Percentiles rank a stretch among this genome's conserved stretches.
phyloP scores from a whole-genome alignment of 2,329 filamentous ascomycete species.

The Sphaceloma murrayae region DNA sequence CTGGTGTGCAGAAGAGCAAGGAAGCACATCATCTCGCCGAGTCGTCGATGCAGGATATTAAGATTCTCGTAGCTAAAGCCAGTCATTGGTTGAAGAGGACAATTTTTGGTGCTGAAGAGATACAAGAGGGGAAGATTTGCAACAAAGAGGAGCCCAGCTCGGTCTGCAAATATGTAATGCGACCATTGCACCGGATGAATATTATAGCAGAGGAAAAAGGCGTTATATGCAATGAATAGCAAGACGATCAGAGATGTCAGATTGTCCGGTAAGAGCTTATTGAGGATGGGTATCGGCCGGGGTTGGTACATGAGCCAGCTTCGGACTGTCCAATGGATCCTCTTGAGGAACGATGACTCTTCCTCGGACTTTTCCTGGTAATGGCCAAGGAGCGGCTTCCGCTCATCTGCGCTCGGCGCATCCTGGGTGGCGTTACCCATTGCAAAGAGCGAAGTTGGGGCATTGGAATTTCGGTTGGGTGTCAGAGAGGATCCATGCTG shows the following conservation, averaged over 20 bases:
- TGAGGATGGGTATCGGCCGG: conserved; percentile 45
- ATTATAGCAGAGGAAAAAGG: conserved; percentile 49
- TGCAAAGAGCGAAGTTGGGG: background rate
- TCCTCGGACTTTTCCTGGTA: conserved; percentile 9
- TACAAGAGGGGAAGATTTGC: conserved; percentile 49
- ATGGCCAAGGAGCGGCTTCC: conserved; percentile 28
- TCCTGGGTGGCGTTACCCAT: too few species aligned
- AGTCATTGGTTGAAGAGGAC: conserved; percentile 51
- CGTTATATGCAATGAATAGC: conserved; percentile 44
- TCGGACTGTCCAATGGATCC: conserved; percentile 11
- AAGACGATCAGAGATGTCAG: conserved; percentile 45
- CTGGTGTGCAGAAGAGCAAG: conserved; percentile 47
- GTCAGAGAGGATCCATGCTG: too few species aligned
- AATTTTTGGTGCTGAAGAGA: conserved; percentile 56
- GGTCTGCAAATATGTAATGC: conserved; percentile 50
- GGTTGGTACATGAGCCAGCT: conserved; percentile 48
- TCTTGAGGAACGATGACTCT: background rate
- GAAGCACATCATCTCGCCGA: conserved; percentile 54
- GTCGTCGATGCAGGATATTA: conserved; percentile 55
- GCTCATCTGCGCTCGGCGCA: conserved; percentile 23
- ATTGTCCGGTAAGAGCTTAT: conserved; percentile 50
- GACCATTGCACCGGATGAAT: conserved; percentile 41
- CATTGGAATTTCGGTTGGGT: background rate
- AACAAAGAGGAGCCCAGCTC: conserved; percentile 45
- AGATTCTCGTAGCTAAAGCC: conserved; percentile 57